Percentiles rank a stretch among this genome's conserved stretches.
phyloP scores from a whole-genome alignment of 192 early-diverging fungal species.

The Backusella tarrabulga region DNA sequence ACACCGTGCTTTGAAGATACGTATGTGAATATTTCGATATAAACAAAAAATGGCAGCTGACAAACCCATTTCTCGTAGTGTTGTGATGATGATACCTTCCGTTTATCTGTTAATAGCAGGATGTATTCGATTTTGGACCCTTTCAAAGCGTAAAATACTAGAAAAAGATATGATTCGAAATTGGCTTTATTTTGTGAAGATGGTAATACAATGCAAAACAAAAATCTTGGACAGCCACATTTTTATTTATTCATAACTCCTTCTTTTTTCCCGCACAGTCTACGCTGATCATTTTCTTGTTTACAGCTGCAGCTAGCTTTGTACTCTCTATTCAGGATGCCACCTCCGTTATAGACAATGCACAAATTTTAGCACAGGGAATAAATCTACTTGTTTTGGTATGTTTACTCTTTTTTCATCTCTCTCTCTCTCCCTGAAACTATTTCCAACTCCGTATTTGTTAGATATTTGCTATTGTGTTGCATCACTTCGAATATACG shows the following conservation, averaged over 20 bases:
- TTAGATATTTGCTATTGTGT: slow-evolving; percentile 26
- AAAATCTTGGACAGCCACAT: too few species aligned
- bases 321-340: background rate
- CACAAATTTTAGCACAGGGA: slow-evolving; percentile 22
- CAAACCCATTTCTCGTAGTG: background rate
- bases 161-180: slow-evolving; percentile 25
- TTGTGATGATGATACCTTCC: slow-evolving; percentile 8
- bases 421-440: background rate
- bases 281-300: slow-evolving; percentile 15
- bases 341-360: slow-evolving; percentile 15
- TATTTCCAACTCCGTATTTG: background rate
- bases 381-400: slow-evolving; percentile 31
- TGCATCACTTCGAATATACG: slow-evolving; percentile 35
- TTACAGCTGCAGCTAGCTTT: slow-evolving; percentile 10
- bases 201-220: slow-evolving; percentile 22
- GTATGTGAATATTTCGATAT: slow-evolving; percentile 11
- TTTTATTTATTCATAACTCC: background rate
- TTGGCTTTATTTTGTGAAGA: slow-evolving; percentile 36
- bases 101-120: slow-evolving; percentile 36
- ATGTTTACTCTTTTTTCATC: background rate
- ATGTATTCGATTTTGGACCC: slow-evolving; percentile 33
- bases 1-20: slow-evolving; percentile 32
- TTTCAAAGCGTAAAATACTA: slow-evolving; percentile 26
- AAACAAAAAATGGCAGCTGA: background rate
- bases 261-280: slow-evolving; percentile 12